phyloP scores from a whole-genome alignment of 2,329 filamentous ascomycete species.

The Emergomyces africanus region DNA sequence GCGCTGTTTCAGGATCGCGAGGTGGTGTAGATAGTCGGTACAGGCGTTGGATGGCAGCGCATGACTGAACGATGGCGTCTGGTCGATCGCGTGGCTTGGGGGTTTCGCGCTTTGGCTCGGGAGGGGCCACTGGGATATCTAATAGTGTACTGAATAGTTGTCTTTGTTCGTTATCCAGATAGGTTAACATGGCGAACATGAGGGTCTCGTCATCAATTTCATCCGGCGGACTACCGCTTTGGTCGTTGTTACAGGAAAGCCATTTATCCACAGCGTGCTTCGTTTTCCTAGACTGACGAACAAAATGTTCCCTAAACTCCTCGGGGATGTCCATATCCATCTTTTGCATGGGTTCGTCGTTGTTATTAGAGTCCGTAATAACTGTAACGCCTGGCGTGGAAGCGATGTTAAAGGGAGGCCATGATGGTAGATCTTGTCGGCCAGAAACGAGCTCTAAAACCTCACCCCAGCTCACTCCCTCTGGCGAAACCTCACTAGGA shows the following conservation, averaged over 20 bases:
- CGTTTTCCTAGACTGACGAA: slow-evolving; percentile 84
- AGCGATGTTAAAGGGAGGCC: slow-evolving; percentile 75
- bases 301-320: slow-evolving; percentile 83
- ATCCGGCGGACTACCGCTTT: slow-evolving; percentile 60
- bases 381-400: slow-evolving; percentile 44
- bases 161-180: slow-evolving; percentile 60
- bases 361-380: slow-evolving; percentile 37
- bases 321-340: slow-evolving; percentile 91
- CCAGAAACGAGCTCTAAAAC: slow-evolving; percentile 88
- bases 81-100: slow-evolving; percentile 53
- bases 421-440: slow-evolving; percentile 68
- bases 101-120: slow-evolving; percentile 51
- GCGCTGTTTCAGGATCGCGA: slow-evolving; percentile 71
- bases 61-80: slow-evolving; percentile 61
- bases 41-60: slow-evolving; percentile 67
- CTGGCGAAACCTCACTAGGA: slow-evolving; percentile 43
- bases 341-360: slow-evolving; percentile 54
- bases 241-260: slow-evolving; percentile 68
- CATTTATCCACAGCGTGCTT: slow-evolving; percentile 83
- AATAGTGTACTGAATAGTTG: slow-evolving; percentile 74
- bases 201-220: slow-evolving; percentile 92
- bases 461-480: slow-evolving; percentile 86
- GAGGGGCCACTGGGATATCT: slow-evolving; percentile 41
- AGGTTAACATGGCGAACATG: slow-evolving; percentile 85
- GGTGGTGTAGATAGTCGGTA: slow-evolving; percentile 64